Evolutionary conservation across 2,329 filamentous ascomycete genomes (phyloP).

Genomic region (Hawksworthiomyces lignivorus): DNA sequence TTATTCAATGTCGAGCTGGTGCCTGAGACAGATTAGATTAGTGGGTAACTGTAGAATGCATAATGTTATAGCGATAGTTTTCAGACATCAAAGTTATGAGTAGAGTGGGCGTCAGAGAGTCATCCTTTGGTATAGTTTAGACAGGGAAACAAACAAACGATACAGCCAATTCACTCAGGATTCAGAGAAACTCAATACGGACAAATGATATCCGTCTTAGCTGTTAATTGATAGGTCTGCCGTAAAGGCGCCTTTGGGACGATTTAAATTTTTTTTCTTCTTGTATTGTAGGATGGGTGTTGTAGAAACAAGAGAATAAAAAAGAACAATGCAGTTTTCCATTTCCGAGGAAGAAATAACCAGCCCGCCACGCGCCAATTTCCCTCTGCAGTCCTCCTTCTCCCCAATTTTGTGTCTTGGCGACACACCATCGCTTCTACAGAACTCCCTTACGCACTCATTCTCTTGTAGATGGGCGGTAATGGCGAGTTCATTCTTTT

Average conservation of each 20-base stretch:
- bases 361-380: slow-evolving; percentile 15
- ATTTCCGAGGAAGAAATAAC: slow-evolving; percentile 15
- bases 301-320: slow-evolving; percentile 2
- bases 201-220: too few relatives aligned
- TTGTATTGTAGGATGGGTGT: slow-evolving; percentile 3
- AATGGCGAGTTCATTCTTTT: neutral
- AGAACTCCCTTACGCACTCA: slow-evolving; percentile 1
- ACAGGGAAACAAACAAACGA: too few relatives aligned
- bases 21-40: too few relatives aligned
- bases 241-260: neutral
- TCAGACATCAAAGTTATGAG: too few relatives aligned
- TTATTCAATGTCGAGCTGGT: too few relatives aligned
- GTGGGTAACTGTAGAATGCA: too few relatives aligned
- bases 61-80: too few relatives aligned
- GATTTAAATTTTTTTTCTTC: slow-evolving; percentile 9
- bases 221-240: too few relatives aligned
- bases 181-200: too few relatives aligned
- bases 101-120: too few relatives aligned
- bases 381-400: neutral
- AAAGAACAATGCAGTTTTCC: slow-evolving; percentile 13
- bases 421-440: neutral
- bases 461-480: neutral
- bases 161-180: too few relatives aligned
- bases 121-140: too few relatives aligned
- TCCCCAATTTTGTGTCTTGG: neutral